phyloP scores from a whole-genome alignment of 2,329 filamentous ascomycete genomes.

The Trichophyton schoenleinii region DNA sequence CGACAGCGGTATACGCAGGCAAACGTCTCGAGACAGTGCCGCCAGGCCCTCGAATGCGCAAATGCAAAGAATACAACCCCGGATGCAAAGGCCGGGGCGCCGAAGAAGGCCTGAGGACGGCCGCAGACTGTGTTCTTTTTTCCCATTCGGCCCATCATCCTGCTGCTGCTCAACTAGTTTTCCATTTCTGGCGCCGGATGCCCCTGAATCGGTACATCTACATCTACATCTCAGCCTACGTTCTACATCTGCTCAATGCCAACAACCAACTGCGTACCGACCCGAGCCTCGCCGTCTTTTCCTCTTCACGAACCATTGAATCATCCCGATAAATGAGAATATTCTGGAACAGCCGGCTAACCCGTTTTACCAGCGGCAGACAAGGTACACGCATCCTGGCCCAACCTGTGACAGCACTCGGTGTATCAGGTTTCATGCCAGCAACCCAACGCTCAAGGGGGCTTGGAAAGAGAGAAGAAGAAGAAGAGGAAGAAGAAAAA shows the following conservation, averaged over 20 bases:
- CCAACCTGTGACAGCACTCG: background rate
- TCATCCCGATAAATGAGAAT: background rate
- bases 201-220: background rate
- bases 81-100: slow-evolving; percentile 10
- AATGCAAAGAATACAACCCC: background rate
- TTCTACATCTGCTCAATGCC: no score
- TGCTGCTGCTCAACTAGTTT: no score
- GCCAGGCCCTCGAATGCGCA: slow-evolving; percentile 1
- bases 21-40: slow-evolving; percentile 1
- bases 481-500: background rate
- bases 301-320: background rate
- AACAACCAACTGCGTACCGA: no score
- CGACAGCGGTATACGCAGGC: slow-evolving; percentile 12
- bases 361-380: background rate
- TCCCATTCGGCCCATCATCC: no score
- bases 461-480: background rate
- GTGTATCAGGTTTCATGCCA: slow-evolving; percentile 1
- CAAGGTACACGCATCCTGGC: background rate
- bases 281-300: background rate
- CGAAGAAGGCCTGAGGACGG: slow-evolving; percentile 10
- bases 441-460: background rate
- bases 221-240: background rate
- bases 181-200: no score
- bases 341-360: background rate
- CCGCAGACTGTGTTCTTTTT: no score